Percentiles rank a stretch among this genome's conserved stretches.
These are phyloP conservation scores for Neolentinus lepideus DNA, from an alignment of 1,284 basidiomycete species.

Conservation along the genomic window DNA sequence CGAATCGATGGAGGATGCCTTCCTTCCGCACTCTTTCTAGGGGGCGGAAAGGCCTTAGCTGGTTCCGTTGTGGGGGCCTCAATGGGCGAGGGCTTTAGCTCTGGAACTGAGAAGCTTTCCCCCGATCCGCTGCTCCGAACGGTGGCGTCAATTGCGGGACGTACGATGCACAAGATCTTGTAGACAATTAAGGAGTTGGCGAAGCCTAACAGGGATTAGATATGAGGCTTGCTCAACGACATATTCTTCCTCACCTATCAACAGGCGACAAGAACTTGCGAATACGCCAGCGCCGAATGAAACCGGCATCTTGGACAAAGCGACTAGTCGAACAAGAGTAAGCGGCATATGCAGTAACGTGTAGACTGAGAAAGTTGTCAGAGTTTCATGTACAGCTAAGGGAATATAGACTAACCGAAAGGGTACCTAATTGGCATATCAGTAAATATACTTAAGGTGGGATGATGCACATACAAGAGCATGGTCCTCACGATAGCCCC, in stretches of 20 bases:
- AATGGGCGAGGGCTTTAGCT: constrained; percentile 16
- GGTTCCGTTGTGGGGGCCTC: neutral
- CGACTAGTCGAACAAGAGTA: constrained; percentile 42
- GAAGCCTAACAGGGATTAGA: constrained; percentile 35
- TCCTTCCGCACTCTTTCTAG: neutral
- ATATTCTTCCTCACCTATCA: constrained; percentile 41
- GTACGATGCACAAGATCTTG: constrained; percentile 60
- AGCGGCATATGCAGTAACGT: constrained; percentile 54
- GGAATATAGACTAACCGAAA: constrained; percentile 34
- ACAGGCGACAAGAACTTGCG: constrained; percentile 42
- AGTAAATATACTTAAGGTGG: constrained; percentile 14
- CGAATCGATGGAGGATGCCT: neutral
- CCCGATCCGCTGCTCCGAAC: neutral
- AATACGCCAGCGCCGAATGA: constrained; percentile 40
- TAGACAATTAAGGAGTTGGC: constrained; percentile 58
- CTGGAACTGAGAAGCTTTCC: constrained; percentile 22
- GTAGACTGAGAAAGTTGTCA: constrained; percentile 35
- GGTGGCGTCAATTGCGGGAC: constrained; percentile 32
- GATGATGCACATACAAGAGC: constrained; percentile 42
- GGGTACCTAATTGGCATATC: constrained; percentile 40
- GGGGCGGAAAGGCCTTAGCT: neutral
- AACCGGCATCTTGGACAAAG: constrained; percentile 37
- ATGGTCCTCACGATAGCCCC: constrained; percentile 51
- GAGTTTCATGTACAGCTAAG: constrained; percentile 4
- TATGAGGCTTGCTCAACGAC: constrained; percentile 9